These are phyloP conservation scores for Leccinum variicolor DNA, from an alignment of 768 basidiomycete species.

Conservation along the genomic window DNA sequence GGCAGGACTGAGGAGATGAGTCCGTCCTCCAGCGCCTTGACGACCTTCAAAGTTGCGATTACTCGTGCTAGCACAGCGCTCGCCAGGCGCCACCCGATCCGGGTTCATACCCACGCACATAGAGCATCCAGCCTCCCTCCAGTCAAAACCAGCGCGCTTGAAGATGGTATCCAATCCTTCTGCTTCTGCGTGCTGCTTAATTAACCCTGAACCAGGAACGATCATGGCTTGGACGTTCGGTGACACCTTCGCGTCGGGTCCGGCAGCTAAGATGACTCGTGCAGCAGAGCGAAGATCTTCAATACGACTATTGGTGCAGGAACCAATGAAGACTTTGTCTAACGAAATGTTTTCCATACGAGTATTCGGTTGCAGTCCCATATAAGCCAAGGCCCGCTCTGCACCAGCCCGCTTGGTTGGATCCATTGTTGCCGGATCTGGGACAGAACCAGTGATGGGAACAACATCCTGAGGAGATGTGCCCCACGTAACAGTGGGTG, in stretches of 20 bases:
- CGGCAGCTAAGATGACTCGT: constrained; percentile 69
- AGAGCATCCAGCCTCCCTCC: constrained; percentile 93
- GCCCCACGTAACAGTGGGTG: constrained; percentile 91
- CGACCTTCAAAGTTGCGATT: constrained; percentile 94
- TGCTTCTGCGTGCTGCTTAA: constrained; percentile 88
- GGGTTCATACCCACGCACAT: constrained; percentile 98
- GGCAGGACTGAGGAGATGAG: constrained; percentile 85
- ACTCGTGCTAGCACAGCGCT: constrained; percentile 88
- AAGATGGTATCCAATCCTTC: constrained; percentile 86
- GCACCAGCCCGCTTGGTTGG: constrained; percentile 64
- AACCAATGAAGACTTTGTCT: constrained; percentile 92
- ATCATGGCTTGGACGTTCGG: constrained; percentile 81
- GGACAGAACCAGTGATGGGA: constrained; percentile 79
- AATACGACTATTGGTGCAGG: constrained; percentile 92
- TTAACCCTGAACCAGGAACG: constrained; percentile 86
- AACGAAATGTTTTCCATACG: constrained; percentile 75
- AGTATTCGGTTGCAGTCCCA: constrained; percentile 78
- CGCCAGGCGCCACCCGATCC: constrained; percentile 78
- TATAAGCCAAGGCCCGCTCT: constrained; percentile 76
- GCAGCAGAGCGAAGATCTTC: constrained; percentile 88
- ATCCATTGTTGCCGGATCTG: constrained; percentile 70
- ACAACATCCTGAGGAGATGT: constrained; percentile 91
- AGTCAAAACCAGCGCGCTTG: constrained; percentile 90
- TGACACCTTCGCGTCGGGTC: constrained; percentile 70
- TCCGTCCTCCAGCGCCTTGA: constrained; percentile 83